A percentile compares a stretch with the other conserved stretches of the same genome.
Conservation (phyloP, 2,329 filamentous ascomycete genomes). For the Didymellaceae sp. region DNA sequence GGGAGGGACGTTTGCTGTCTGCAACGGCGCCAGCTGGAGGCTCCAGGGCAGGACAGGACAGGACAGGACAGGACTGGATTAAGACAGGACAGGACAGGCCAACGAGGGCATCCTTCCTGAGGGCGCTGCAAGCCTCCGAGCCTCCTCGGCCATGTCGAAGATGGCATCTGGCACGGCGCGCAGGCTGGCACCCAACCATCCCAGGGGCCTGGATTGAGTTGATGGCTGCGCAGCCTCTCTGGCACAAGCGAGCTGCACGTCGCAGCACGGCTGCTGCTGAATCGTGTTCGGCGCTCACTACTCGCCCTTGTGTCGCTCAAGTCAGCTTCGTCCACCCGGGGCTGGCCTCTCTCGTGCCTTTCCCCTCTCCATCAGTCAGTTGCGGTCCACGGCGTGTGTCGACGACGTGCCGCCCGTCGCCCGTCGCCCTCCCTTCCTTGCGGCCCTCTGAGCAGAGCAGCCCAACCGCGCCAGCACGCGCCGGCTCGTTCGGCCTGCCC, state of each 20-base stretch:
- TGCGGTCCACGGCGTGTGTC: constrained; percentile 3
- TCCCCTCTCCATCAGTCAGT: constrained; percentile 14
- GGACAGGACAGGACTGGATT: no score
- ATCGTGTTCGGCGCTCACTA: constrained; percentile 25
- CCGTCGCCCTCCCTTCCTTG: constrained; percentile 2
- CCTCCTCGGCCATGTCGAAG: constrained; percentile 22
- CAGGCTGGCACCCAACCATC: constrained; percentile 22
- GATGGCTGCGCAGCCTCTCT: constrained; percentile 14
- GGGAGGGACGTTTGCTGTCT: constrained; percentile 34
- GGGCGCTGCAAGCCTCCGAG: constrained; percentile 26
- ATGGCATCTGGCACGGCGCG: constrained; percentile 31
- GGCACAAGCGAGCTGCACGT: constrained; percentile 35
- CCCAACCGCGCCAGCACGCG: constrained; percentile 5
- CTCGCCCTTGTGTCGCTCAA: constrained; percentile 30
- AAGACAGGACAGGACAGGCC: constrained; percentile 10
- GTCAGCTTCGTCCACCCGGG: constrained; percentile 11
- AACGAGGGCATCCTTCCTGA: constrained; percentile 17
- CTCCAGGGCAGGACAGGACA: no score
- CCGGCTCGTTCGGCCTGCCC: constrained; percentile 5
- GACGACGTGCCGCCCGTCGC: not conserved
- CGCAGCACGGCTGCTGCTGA: constrained; percentile 20
- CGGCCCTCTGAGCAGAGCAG: constrained; percentile 1
- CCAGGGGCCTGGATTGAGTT: constrained; percentile 30
- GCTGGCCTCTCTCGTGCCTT: constrained; percentile 4
- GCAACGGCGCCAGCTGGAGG: constrained; percentile 27